Conservation (phyloP, 768 basidiomycete species). For the Suillus subalutaceus region DNA sequence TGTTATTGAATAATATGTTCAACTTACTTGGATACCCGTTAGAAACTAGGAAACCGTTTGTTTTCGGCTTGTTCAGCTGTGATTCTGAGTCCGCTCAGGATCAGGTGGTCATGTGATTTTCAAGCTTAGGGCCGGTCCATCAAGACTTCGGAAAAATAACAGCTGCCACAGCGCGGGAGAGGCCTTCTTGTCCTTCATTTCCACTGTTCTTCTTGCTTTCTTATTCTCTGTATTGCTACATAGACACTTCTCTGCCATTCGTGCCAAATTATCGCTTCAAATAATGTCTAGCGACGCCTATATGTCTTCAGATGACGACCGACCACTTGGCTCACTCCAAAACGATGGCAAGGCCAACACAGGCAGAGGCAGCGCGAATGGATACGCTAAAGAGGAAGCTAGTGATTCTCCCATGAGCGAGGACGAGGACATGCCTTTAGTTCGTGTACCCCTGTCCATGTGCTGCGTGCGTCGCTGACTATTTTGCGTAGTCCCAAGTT, state of each 20-base stretch:
- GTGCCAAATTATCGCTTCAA: slow-evolving; percentile 8
- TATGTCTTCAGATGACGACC: slow-evolving; percentile 65
- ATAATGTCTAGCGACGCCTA: slow-evolving; percentile 49
- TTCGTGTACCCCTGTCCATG: slow-evolving; percentile 37
- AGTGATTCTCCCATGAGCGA: slow-evolving; percentile 61
- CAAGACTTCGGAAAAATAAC: slow-evolving; percentile 44
- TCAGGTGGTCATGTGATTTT: slow-evolving; percentile 27
- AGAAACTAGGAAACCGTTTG: neutral
- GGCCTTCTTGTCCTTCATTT: slow-evolving; percentile 31
- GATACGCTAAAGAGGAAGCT: slow-evolving; percentile 40
- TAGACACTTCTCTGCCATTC: slow-evolving; percentile 21
- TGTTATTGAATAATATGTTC: too few relatives aligned
- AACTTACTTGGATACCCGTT: neutral
- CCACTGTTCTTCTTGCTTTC: slow-evolving; percentile 29
- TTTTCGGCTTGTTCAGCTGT: slow-evolving; percentile 8
- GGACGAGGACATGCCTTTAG: slow-evolving; percentile 73
- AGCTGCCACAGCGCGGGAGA: slow-evolving; percentile 24
- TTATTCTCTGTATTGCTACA: slow-evolving; percentile 27
- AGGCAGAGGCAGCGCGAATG: slow-evolving; percentile 46
- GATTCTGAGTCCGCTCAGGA: slow-evolving; percentile 4
- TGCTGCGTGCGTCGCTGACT: slow-evolving; percentile 24
- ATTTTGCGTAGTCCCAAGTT: slow-evolving; percentile 53
- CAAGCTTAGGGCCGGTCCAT: slow-evolving; percentile 59
- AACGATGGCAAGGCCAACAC: slow-evolving; percentile 47
- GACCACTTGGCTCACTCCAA: slow-evolving; percentile 44